Evolutionary conservation across 75 land plant genomes (phyloP), one percentile per base, ranked within the genome.

Genomic region (Selaginella tamariscina): DNA sequence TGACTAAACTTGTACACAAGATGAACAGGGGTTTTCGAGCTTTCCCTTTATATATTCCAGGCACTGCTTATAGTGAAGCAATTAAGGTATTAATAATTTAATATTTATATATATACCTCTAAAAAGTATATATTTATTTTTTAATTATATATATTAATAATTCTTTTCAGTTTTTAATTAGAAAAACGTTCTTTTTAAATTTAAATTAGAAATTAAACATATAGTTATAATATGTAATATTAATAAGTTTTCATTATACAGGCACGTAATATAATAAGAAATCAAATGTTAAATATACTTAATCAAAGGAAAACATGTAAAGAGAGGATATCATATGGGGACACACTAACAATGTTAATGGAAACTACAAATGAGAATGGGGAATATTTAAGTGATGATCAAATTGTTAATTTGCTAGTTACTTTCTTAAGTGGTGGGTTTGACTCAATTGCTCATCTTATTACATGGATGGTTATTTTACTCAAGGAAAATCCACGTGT

Each of bases 341-440:
- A 82, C 59, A 82, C 80, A 83, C 70, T 86, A 79, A 82, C 82
- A 75, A 27, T n/a, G 26, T 67, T 88, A 27, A 54, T 86, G 55
- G 74, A 74, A 21, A 72, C 71, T 29, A 65, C 76, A 60, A 87
- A 86, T 70, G 87, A 82, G 30, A 72, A 74, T 64, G 90, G 90
- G 0, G 62, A 55, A 49, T 70, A 30, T 23, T 49, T 86, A 65
- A 72, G 39, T 27, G 85, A 89, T 57, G 85, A 86, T 28, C 82
- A 86, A 32, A 77, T 86, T 27, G 84, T 84, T 23, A 86, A 86
- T 62, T 20, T 84, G 0, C 27, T 86, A 30, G 56, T 89, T n/a
- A 79, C 78, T 81, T 84, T 79, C 68, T 67, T 89, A 18, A 78
- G 77, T 56, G 94, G 89, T 0, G 90, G 90, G 23, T 83, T 84